Evolutionary conservation across 257 asterid genomes (phyloP), one percentile per base, ranked within the genome.

Genomic region (Petrea volubilis): DNA sequence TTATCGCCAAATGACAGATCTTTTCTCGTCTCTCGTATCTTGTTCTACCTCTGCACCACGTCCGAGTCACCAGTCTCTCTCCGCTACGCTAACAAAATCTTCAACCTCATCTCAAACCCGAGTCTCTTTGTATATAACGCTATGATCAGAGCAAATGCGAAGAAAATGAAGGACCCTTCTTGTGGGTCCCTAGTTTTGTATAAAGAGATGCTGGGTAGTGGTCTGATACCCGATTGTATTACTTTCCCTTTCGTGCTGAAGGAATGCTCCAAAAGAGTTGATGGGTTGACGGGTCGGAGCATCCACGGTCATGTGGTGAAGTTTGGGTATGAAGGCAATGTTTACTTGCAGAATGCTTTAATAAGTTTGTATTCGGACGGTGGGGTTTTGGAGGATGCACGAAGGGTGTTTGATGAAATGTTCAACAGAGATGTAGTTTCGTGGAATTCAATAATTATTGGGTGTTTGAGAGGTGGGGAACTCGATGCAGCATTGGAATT

Each of bases 331-430:
- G 73, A 74, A 7, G 18, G 68, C 38, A 86, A 85, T 73, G 88
- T 84, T 41, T 90, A 81, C 72, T 90, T 86, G 81, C 85, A 74
- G 71, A 92, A 92, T 80, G 76, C 85, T 50, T 79, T 90, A 82
- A 82, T 92, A 14, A 65, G 68, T 77, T 24, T 86, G 74, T 92
- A 92, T 40, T 62, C 81, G 0, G 90, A 84, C 24, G 73, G 88
- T 65, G 84, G 89, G 71, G 47, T 68, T 49, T 57, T 81, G 75
- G 71, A 18, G 12, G 85, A 81, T 77, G 97, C 96, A 12, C 15
- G 77, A 82, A 85, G 51, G 83, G 87, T 91, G 79, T 91, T 91
- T 31, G 93, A 87, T 68, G 91, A 61, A 87, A 92, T 92, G 92
- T 38, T 80, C 6, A 51, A 72, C 15, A 80, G 80, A 68, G 97